These are phyloP conservation scores for Candida glucosophila DNA, from an alignment of 1,139 yeast species.

Conservation along the genomic window DNA sequence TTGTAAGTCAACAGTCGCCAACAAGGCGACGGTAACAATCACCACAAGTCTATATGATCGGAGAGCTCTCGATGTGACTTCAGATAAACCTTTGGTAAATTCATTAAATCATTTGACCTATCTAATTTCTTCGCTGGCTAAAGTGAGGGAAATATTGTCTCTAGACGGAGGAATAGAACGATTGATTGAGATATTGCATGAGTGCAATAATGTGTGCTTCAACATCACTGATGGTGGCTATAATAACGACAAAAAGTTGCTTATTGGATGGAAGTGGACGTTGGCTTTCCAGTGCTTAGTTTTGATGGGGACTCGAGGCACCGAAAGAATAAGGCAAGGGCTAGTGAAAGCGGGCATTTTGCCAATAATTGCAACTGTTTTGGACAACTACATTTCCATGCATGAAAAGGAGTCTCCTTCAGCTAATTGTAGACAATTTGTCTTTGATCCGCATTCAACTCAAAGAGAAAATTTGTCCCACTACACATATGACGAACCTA, in stretches of 20 bases:
- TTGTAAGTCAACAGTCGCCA: conserved; percentile 66
- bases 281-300: conserved; percentile 88
- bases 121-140: conserved; percentile 75
- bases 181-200: conserved; percentile 75
- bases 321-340: conserved; percentile 74
- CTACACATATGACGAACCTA: no score
- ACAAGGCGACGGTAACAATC: conserved; percentile 85
- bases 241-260: conserved; percentile 39
- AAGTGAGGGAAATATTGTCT: conserved; percentile 84
- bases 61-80: conserved; percentile 84
- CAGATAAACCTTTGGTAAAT: conserved; percentile 84
- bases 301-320: conserved; percentile 85
- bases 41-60: conserved; percentile 85
- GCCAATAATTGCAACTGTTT: conserved; percentile 83
- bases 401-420: conserved; percentile 32
- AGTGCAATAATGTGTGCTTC: conserved; percentile 46
- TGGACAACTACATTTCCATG: conserved; percentile 66
- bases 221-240: conserved; percentile 29
- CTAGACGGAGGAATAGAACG: conserved; percentile 90
- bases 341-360: conserved; percentile 88
- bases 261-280: conserved; percentile 95
- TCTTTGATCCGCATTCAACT: no score
- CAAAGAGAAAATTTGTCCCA: no score
- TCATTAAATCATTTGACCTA: conserved; percentile 85
- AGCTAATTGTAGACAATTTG: no score